Percentiles rank a stretch among this genome's conserved stretches.
These are phyloP conservation scores for Kockiozyma suomiensis DNA, from an alignment of 805 yeast species.

Conservation along the genomic window DNA sequence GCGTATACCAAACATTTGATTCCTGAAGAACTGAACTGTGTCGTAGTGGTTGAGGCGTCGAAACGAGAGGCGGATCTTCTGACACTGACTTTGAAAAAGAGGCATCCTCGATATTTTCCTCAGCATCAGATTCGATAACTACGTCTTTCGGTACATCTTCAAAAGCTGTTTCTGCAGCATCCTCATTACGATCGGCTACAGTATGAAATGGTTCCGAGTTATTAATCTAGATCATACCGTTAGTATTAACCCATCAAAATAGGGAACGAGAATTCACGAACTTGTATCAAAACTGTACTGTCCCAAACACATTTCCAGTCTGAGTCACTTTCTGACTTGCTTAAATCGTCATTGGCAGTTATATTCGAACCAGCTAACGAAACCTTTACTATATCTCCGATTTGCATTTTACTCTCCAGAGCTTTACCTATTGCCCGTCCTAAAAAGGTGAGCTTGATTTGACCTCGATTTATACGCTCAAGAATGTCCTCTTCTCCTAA, in stretches of 20 bases:
- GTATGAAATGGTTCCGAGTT: not conserved
- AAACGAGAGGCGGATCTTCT: not conserved
- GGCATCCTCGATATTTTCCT: not conserved
- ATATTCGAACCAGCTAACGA: constrained; percentile 16
- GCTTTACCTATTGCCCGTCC: constrained; percentile 13
- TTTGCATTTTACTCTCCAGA: constrained; percentile 11
- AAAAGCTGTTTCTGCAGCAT: not conserved
- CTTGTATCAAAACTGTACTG: constrained; percentile 8
- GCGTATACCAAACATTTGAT: constrained; percentile 22
- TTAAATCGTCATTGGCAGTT: not conserved
- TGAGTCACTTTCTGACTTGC: constrained; percentile 18
- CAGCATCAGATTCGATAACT: not conserved
- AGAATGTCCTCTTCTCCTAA: constrained; percentile 21
- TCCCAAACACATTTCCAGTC: constrained; percentile 24
- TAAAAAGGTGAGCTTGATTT: constrained; percentile 23
- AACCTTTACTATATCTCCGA: constrained; percentile 14
- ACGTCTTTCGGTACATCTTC: not conserved
- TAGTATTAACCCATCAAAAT: not conserved
- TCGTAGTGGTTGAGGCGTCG: not conserved
- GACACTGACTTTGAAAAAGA: not conserved
- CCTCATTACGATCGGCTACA: not conserved
- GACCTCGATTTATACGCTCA: constrained; percentile 18
- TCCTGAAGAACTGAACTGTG: not conserved
- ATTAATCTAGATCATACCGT: not conserved
- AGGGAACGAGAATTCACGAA: not conserved